A percentile compares a stretch with the other conserved stretches of the same genome.
phyloP scores from a whole-genome alignment of 495 filamentous ascomycete genomes.

The Talaromyces stipitatus region DNA sequence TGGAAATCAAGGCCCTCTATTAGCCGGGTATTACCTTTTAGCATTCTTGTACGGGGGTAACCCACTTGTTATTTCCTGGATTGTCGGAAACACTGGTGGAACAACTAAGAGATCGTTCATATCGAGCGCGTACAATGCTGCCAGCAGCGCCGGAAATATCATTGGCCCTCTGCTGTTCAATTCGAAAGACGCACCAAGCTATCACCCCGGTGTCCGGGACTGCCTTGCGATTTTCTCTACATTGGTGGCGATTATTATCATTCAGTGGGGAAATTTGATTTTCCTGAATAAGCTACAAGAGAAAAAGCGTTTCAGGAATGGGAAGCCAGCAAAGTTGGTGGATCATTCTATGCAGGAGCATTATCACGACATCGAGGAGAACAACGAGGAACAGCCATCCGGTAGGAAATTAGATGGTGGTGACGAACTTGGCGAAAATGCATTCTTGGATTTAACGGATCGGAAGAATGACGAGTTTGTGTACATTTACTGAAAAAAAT shows the following conservation, averaged over 20 bases:
- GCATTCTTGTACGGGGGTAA: conserved; percentile 51
- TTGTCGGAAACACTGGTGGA: conserved; percentile 42
- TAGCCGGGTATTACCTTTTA: conserved; percentile 55
- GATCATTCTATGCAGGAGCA: conserved; percentile 48
- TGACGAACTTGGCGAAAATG: conserved; percentile 25
- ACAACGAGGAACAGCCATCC: conserved; percentile 14
- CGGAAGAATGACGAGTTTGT: conserved; percentile 61
- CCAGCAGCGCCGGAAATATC: conserved; percentile 37
- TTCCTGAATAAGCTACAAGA: conserved; percentile 48
- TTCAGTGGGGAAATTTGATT: conserved; percentile 45
- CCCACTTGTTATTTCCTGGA: conserved; percentile 42
- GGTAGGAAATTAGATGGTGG: conserved; percentile 10
- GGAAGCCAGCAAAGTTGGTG: conserved; percentile 47
- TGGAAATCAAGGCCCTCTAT: conserved; percentile 29
- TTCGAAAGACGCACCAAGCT: conserved; percentile 34
- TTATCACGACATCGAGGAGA: conserved; percentile 19
- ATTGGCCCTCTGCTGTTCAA: conserved; percentile 36
- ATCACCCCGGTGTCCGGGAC: conserved; percentile 46
- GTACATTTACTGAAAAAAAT: conserved; percentile 56
- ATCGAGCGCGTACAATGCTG: conserved; percentile 43
- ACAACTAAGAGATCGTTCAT: conserved; percentile 46
- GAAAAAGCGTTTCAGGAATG: conserved; percentile 43
- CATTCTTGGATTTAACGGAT: conserved; percentile 52
- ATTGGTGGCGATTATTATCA: conserved; percentile 36
- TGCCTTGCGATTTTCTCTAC: conserved; percentile 51